Percentiles rank a stretch among this genome's conserved stretches.
Conservation (phyloP, 805 yeast genomes). For the Yarrowia bubula region DNA sequence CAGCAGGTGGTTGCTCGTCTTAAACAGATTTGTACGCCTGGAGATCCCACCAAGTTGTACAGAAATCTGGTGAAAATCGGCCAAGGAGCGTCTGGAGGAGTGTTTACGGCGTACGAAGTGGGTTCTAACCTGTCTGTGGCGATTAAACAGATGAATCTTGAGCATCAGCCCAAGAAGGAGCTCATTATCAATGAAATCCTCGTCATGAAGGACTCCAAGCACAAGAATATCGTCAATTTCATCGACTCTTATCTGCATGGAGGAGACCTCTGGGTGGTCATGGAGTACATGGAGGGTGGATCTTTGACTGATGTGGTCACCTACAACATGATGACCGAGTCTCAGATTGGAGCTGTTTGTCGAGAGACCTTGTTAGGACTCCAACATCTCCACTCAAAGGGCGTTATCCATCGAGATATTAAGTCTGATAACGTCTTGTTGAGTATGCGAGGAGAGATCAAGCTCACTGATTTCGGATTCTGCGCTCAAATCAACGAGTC, state of each 20-base stretch:
- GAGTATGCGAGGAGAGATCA: conserved; percentile 81
- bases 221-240: conserved; percentile 91
- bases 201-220: conserved; percentile 95
- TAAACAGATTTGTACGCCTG: conserved; percentile 72
- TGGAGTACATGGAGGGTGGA: conserved; percentile 99
- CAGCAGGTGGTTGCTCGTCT: conserved; percentile 69
- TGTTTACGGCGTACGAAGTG: conserved; percentile 70
- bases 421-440: conserved; percentile 90
- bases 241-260: conserved; percentile 78
- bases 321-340: conserved; percentile 83
- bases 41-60: conserved; percentile 76
- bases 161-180: conserved; percentile 90
- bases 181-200: conserved; percentile 91
- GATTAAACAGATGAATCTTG: conserved; percentile 91
- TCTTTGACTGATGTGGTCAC: conserved; percentile 93
- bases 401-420: conserved; percentile 93
- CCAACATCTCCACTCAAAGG: conserved; percentile 82
- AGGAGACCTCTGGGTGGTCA: conserved; percentile 92
- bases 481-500: conserved; percentile 89
- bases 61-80: conserved; percentile 59
- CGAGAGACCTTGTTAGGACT: conserved; percentile 86
- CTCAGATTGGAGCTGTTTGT: conserved; percentile 93
- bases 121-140: conserved; percentile 71
- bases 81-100: conserved; percentile 98
- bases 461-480: conserved; percentile 93